These are phyloP conservation scores for Lichtheimia corymbifera DNA, from an alignment of 371 early-diverging fungal genomes.

Conservation along the genomic window DNA sequence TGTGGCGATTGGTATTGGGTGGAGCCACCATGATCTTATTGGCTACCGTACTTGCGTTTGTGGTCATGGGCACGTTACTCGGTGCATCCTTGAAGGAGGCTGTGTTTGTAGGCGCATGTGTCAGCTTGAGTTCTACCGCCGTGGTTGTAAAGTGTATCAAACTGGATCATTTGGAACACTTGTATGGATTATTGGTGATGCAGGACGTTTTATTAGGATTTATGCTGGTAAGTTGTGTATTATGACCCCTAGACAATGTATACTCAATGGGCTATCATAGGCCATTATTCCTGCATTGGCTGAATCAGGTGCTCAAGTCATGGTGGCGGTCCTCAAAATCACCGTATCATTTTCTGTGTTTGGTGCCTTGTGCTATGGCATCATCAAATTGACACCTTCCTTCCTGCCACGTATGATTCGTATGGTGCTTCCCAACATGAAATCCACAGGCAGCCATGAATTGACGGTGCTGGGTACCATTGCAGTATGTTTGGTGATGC, in stretches of 20 bases:
- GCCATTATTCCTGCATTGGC: slow-evolving; percentile 61
- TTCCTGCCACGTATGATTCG: slow-evolving; percentile 21
- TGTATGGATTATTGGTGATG: slow-evolving; percentile 55
- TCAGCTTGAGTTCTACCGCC: slow-evolving; percentile 59
- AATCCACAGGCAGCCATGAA: slow-evolving; percentile 38
- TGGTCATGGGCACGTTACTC: slow-evolving; percentile 38
- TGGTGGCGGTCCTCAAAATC: slow-evolving; percentile 36
- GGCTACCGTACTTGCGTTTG: slow-evolving; percentile 40
- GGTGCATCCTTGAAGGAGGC: slow-evolving; percentile 47
- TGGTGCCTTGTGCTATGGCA: slow-evolving; percentile 35
- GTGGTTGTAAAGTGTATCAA: slow-evolving; percentile 57
- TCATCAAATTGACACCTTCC: slow-evolving; percentile 30
- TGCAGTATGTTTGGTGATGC: slow-evolving; percentile 52
- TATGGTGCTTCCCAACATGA: slow-evolving; percentile 25
- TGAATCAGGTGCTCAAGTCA: slow-evolving; percentile 46
- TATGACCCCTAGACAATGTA: background rate
- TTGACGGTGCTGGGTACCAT: slow-evolving; percentile 53
- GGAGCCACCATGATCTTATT: slow-evolving; percentile 52
- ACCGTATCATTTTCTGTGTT: slow-evolving; percentile 42
- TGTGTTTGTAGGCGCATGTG: slow-evolving; percentile 54
- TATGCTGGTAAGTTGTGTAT: slow-evolving; percentile 52
- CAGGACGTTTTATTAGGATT: slow-evolving; percentile 65
- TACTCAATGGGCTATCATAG: slow-evolving; percentile 20
- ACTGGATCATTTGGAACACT: slow-evolving; percentile 45
- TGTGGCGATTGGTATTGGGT: slow-evolving; percentile 55